phyloP scores from a whole-genome alignment of 345 rosid species.

The Aethionema arabicum region DNA sequence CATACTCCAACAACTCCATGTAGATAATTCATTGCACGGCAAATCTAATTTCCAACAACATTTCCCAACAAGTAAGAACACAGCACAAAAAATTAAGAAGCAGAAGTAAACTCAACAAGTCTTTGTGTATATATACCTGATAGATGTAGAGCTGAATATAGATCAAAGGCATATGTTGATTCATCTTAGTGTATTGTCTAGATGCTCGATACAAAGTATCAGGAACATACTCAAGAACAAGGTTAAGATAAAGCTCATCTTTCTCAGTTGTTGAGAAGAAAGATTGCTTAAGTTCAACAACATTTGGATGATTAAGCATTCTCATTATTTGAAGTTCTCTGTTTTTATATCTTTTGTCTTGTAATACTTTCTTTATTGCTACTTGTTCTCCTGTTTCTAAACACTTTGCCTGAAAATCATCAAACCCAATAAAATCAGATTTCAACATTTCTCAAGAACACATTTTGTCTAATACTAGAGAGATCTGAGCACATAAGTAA shows the following conservation, averaged over 20 bases:
- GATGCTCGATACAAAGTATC: constrained; percentile 85
- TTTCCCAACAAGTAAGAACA: background rate
- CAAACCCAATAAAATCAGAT: background rate
- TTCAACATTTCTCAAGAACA: background rate
- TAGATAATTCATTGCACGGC: constrained; percentile 90
- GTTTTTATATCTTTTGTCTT: constrained; percentile 96
- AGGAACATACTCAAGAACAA: constrained; percentile 94
- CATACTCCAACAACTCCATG: constrained; percentile 88
- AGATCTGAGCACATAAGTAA: too few relatives aligned
- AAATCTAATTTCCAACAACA: constrained; percentile 52
- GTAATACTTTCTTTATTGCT: constrained; percentile 97
- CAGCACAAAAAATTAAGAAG: background rate
- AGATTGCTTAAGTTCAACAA: constrained; percentile 79
- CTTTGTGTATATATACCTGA: constrained; percentile 49
- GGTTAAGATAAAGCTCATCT: constrained; percentile 93
- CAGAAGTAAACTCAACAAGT: background rate
- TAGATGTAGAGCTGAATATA: constrained; percentile 92
- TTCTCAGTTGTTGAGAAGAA: constrained; percentile 94
- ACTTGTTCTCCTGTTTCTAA: constrained; percentile 92
- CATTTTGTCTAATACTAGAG: too few relatives aligned
- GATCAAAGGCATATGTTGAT: constrained; percentile 86
- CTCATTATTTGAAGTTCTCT: constrained; percentile 92
- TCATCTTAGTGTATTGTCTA: constrained; percentile 73
- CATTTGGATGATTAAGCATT: constrained; percentile 91
- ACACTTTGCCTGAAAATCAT: constrained; percentile 77